Conservation (phyloP, 345 rosid species). For the Populus deltoides region DNA sequence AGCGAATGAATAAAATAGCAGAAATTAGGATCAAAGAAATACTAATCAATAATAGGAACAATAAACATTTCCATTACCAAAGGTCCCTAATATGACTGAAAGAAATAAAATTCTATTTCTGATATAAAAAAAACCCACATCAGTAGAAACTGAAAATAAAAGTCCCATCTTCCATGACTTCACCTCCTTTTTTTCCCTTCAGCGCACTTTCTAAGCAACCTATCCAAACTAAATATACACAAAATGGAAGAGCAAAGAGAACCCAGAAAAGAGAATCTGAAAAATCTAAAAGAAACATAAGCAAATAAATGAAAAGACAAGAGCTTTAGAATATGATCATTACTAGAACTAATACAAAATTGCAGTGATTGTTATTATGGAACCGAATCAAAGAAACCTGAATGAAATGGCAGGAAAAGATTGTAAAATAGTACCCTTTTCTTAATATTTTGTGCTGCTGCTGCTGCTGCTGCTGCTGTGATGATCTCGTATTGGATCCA, state of each 20-base stretch:
- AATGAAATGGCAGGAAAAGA: neutral
- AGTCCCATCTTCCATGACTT: neutral
- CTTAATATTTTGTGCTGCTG: neutral
- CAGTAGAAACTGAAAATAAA: neutral
- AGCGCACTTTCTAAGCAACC: slow-evolving; percentile 4
- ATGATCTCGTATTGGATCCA: slow-evolving; percentile 35
- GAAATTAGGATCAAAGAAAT: neutral
- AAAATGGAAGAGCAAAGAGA: neutral
- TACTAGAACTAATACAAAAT: neutral
- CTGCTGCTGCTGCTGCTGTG: neutral
- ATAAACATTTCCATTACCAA: neutral
- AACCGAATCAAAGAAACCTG: neutral
- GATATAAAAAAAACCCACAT: neutral
- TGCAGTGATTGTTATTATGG: neutral
- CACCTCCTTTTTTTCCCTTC: neutral
- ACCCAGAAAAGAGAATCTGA: neutral
- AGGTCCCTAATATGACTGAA: neutral
- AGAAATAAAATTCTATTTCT: neutral
- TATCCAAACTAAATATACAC: neutral
- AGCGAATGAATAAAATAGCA: neutral
- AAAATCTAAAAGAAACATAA: slow-evolving; percentile 5
- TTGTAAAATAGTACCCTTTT: neutral
- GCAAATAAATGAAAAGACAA: neutral
- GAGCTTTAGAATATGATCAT: neutral
- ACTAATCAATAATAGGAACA: neutral